Evolutionary conservation across 1,284 basidiomycete genomes (phyloP).

Genomic region (Flammula alnicola): DNA sequence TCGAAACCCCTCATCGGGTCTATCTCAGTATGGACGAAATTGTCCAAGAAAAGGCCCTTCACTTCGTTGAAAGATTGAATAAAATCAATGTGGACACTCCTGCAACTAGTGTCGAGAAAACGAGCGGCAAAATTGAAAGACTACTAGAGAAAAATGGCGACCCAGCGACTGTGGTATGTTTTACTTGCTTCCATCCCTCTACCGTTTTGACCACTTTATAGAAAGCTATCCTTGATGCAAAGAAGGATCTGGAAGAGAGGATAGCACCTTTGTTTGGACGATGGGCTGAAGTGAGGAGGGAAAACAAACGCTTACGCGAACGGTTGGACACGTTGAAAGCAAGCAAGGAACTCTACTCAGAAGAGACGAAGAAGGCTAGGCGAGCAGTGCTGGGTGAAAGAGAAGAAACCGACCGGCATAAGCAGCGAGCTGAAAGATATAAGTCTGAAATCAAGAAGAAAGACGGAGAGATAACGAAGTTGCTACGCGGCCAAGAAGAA

Average conservation of each 20-base stretch:
- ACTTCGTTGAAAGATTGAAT: constrained; percentile 16
- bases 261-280: constrained; percentile 11
- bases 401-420: not conserved
- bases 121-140: not conserved
- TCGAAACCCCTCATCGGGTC: constrained; percentile 15
- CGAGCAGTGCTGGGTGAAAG: not conserved
- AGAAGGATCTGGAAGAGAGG: constrained; percentile 13
- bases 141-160: constrained; percentile 9
- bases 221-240: constrained; percentile 10
- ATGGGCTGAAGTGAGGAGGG: constrained; percentile 9
- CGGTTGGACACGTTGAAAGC: constrained; percentile 11
- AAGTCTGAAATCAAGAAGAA: not conserved
- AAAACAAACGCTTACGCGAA: constrained; percentile 16
- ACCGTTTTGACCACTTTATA: not conserved
- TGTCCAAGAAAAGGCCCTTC: constrained; percentile 1
- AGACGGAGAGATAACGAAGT: not conserved
- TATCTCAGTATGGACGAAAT: constrained; percentile 21
- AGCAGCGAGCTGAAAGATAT: not conserved
- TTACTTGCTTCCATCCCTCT: not conserved
- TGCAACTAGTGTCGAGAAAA: constrained; percentile 7
- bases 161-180: constrained; percentile 7
- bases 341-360: not conserved
- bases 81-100: constrained; percentile 15
- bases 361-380: not conserved
- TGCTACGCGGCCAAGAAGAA: no score